Evolutionary conservation across 2,329 filamentous ascomycete genomes (phyloP).

Genomic region (Fusarium penzigii): DNA sequence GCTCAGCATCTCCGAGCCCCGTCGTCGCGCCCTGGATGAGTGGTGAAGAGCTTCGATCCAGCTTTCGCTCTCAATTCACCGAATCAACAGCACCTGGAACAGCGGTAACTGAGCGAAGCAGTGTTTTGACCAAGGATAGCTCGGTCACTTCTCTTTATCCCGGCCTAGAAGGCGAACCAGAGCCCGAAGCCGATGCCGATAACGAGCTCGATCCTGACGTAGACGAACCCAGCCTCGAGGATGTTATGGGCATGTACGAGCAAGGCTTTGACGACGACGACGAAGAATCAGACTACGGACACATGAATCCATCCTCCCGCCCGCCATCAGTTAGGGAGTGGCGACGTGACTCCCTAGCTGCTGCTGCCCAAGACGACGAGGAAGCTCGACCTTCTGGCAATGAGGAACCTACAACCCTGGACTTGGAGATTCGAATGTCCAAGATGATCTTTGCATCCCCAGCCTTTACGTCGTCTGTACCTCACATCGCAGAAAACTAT

Average conservation of each 20-base stretch:
- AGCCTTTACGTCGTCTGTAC: slow-evolving; percentile 42
- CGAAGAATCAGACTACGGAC: slow-evolving; percentile 32
- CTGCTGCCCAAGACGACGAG: slow-evolving; percentile 19
- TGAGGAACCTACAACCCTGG: slow-evolving; percentile 33
- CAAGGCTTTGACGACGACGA: slow-evolving; percentile 56
- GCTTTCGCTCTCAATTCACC: slow-evolving; percentile 58
- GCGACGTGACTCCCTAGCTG: slow-evolving; percentile 10
- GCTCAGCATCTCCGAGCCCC: slow-evolving; percentile 37
- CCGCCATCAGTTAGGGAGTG: slow-evolving; percentile 36
- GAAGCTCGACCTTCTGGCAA: slow-evolving; percentile 16
- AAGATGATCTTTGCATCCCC: slow-evolving; percentile 42
- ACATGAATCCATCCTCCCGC: slow-evolving; percentile 22
- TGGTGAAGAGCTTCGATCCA: slow-evolving; percentile 55
- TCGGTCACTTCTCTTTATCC: slow-evolving; percentile 64
- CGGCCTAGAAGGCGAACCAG: slow-evolving; percentile 20
- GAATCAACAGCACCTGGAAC: slow-evolving; percentile 60
- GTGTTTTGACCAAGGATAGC: slow-evolving; percentile 76
- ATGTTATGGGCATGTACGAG: slow-evolving; percentile 72
- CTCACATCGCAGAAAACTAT: slow-evolving; percentile 37
- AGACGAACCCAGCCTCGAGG: slow-evolving; percentile 63
- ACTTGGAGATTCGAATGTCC: slow-evolving; percentile 41
- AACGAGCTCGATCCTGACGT: slow-evolving; percentile 37
- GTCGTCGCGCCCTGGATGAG: slow-evolving; percentile 49
- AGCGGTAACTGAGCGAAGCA: slow-evolving; percentile 77
- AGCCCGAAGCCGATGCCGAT: slow-evolving; percentile 38